Base-by-base conservation (phyloP, 2,329 filamentous ascomycete genomes). In the Coniella lustricola region DNA sequence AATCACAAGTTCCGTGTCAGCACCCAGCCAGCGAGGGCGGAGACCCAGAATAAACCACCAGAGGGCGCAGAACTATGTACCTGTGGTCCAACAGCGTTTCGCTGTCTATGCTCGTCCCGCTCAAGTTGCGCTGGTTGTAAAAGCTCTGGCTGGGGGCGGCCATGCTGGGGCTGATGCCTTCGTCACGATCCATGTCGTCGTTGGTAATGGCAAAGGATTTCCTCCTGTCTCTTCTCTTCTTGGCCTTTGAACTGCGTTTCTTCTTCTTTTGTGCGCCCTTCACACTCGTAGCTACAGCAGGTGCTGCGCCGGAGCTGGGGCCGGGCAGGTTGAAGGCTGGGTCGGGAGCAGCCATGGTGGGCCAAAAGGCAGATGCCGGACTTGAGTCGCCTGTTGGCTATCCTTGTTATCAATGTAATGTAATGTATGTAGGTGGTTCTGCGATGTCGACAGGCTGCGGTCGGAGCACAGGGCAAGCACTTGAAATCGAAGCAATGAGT, bases 81-180 rank as follows among this genome's bases (percentile, higher is more conserved):
- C 89, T 80, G 66, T 97, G 91, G 66, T 97, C 91, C 16, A 97
- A 71, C 56, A 97, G 70, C 7, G 81, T 84, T 62, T 95, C 85
- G 64, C 90, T 96, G 57, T 96, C 91, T 54, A 97, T 71, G 64
- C 91, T 97, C 1, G 87, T 90, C 58, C 77, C 83, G 68, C 91
- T 97, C 54, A 83, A 62, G 62, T 86, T 88, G 38, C 71, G 62
- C 50, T 75, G 62, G 56, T 70, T 64, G 60, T 79, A 79, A 61
- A 80, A 74, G 39, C 66, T 69, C 51, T 70, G 62, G 49, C 65
- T 49, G 41, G 60, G 57, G 51, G 54, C 35, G 4, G 55, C 48
- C 39, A 44, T 9, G 50, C 48, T 35, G 55, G 55, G n/a, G 50
- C 56, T 13, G 63, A 54, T 31, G 62, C 58, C 18, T 61, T 59